These are phyloP conservation scores for Emiliania huxleyi DNA, from an alignment of 78 protist genomes.

Conservation along the genomic window DNA sequence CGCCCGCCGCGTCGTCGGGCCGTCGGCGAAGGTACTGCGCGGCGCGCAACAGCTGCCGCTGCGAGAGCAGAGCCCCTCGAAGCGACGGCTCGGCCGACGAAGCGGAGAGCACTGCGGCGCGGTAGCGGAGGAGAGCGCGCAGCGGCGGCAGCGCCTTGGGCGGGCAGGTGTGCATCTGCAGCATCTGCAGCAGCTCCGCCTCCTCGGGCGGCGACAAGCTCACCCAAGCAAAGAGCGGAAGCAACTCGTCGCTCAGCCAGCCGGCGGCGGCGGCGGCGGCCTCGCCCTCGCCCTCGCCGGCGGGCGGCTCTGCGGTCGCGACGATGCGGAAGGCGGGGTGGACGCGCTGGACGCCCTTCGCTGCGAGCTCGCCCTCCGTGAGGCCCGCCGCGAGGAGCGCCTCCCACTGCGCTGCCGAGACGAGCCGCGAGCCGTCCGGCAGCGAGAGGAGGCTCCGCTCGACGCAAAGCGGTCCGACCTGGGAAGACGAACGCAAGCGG, in stretches of 20 bases:
- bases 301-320: constrained; percentile 61
- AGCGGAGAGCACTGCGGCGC: not conserved
- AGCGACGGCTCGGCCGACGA: not conserved
- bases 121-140: not conserved
- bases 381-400: not conserved
- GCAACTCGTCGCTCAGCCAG: constrained; percentile 51
- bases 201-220: not conserved
- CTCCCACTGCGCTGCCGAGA: constrained; percentile 19
- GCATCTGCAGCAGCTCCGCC: not conserved
- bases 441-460: constrained; percentile 35
- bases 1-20: constrained; percentile 3
- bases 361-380: not conserved
- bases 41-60: not conserved
- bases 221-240: constrained; percentile 6
- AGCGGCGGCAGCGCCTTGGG: not conserved
- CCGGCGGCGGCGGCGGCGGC: not conserved
- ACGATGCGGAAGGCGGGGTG: constrained; percentile 70
- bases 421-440: constrained; percentile 59
- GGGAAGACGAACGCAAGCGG: not conserved
- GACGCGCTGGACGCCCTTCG: not conserved
- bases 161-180: not conserved
- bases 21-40: not conserved
- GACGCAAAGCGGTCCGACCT: not conserved
- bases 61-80: not conserved
- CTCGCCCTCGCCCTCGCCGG: too few relatives aligned